Base-by-base conservation (phyloP, 768 basidiomycete genomes). In the Baorangia bicolor region DNA sequence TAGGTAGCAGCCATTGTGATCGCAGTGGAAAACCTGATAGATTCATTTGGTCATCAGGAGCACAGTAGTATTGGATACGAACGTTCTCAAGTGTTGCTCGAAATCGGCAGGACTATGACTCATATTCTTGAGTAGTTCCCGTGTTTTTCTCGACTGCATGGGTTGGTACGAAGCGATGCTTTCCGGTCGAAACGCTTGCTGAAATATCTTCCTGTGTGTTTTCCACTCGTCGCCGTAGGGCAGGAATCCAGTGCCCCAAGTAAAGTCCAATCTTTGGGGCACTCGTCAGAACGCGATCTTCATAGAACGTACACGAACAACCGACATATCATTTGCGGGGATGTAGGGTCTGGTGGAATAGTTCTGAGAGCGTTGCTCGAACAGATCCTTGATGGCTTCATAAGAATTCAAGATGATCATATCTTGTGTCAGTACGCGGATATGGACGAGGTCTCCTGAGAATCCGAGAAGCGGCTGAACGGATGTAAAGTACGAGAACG, bases 1-100 rank as follows among this genome's bases (percentile, higher is more conserved):
- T 54, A 54, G 23, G 56, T 57, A 13, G 52, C 56, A 20, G 51
- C 56, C 52, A 57, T 57, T 12, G 56, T 37, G 21, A 57, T 53
- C 1, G 56, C 51, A n/a, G 56, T 57, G n/a, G 56, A 35, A 4
- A 25, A 54, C 14, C 56, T 57, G n/a, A 30, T 20, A 18, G 20
- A 18, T 6, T 39, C 25, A 4, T n/a, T 57, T 20, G 42, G 18
- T 12, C n/a, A 34, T 25, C 20, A 13, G 20, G 25, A 18, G 1
- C 27, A 12, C 5, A 9, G 7, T n/a, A 37, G 11, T 13, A 18
- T n/a, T 18, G 23, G 1, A 31, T 20, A 53, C 56, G 27, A 10
- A 57, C 56, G 44, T 53, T 53, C 56, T 57, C 16, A 57, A 53
- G 21, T 57, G 56, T 34, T 33, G 43, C 51, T 40, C 56, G 18